These are phyloP conservation scores for Auricularia sp. DNA, from an alignment of 768 basidiomycete species.

Conservation along the genomic window DNA sequence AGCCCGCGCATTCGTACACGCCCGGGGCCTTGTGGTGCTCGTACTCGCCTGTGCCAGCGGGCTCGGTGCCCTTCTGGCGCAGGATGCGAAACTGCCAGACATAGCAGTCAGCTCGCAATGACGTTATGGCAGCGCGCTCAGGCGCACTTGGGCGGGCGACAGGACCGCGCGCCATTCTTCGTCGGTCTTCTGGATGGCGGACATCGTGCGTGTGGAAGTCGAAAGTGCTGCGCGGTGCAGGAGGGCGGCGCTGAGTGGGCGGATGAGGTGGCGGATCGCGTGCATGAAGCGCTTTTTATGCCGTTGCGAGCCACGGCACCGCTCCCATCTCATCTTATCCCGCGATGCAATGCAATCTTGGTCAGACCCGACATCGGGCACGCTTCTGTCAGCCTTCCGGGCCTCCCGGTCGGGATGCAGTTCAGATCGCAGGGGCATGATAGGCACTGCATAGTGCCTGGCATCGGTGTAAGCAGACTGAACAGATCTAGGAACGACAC, in stretches of 20 bases:
- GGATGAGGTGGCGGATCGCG: neutral
- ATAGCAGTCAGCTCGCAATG: neutral
- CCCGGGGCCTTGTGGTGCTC: slow-evolving; percentile 59
- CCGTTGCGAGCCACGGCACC: neutral
- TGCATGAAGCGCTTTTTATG: neutral
- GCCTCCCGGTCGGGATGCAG: too few species aligned
- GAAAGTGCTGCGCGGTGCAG: neutral
- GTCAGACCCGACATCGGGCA: neutral
- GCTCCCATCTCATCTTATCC: neutral
- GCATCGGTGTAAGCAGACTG: too few species aligned
- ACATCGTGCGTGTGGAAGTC: neutral
- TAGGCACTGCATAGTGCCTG: too few species aligned
- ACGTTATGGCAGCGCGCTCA: slow-evolving; percentile 44
- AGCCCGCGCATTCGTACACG: slow-evolving; percentile 70
- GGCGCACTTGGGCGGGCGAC: slow-evolving; percentile 72
- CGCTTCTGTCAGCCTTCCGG: too few species aligned
- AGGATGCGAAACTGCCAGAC: slow-evolving; percentile 68
- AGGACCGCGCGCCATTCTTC: slow-evolving; percentile 79
- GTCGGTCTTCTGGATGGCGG: slow-evolving; percentile 41
- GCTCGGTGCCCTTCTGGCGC: slow-evolving; percentile 81
- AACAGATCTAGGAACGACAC: too few species aligned
- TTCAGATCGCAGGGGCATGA: too few species aligned
- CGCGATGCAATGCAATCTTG: neutral
- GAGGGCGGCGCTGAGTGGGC: neutral
- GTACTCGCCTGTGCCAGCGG: slow-evolving; percentile 67